phyloP scores from a whole-genome alignment of 768 basidiomycete genomes.

The Tulasnella sp. region DNA sequence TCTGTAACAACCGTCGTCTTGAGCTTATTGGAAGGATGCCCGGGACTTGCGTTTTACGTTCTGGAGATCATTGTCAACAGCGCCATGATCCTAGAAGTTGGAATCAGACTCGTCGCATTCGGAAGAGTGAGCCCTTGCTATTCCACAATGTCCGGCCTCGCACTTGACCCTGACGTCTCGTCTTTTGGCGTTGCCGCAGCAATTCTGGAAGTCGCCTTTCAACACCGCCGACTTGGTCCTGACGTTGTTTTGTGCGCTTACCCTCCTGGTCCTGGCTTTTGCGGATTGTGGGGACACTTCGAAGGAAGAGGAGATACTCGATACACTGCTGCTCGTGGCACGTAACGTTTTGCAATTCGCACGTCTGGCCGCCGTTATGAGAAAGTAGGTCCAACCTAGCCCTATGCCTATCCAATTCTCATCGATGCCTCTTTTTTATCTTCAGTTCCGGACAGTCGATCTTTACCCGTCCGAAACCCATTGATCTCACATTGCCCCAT shows the following conservation, averaged over 20 bases:
- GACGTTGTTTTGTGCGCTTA: conserved; percentile 81
- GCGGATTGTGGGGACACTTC: conserved; percentile 72
- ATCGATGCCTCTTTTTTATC: background rate
- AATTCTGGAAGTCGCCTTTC: conserved; percentile 95
- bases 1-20: conserved; percentile 79
- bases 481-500: conserved; percentile 64
- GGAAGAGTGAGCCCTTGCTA: conserved; percentile 55
- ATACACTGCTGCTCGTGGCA: conserved; percentile 82
- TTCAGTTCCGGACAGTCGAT: conserved; percentile 77
- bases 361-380: conserved; percentile 82
- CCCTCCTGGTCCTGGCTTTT: conserved; percentile 77
- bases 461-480: conserved; percentile 75
- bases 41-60: conserved; percentile 77
- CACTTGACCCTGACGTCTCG: background rate
- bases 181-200: conserved; percentile 35
- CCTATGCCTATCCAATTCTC: conserved; percentile 27
- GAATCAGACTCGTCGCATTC: conserved; percentile 83
- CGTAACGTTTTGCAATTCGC: conserved; percentile 90
- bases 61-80: conserved; percentile 82
- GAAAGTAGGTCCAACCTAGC: conserved; percentile 57
- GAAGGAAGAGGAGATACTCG: conserved; percentile 89
- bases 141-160: background rate
- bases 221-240: conserved; percentile 83
- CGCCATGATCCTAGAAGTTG: conserved; percentile 90
- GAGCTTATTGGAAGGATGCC: conserved; percentile 74